phyloP scores from a whole-genome alignment of 768 basidiomycete species.

The Amanita rimosa region DNA sequence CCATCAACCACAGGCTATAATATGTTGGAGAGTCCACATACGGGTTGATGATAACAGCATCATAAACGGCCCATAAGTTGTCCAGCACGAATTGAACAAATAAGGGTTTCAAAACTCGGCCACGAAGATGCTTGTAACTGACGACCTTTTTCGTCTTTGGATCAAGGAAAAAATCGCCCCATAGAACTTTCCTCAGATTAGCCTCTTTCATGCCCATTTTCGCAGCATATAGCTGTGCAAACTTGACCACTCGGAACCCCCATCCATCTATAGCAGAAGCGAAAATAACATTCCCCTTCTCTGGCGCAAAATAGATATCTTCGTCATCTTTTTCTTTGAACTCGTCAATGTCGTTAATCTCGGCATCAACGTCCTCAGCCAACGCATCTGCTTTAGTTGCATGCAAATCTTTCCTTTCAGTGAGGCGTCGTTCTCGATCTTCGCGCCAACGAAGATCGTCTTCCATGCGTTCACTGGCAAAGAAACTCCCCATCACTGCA shows the following conservation, averaged over 20 bases:
- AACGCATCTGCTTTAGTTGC: slow-evolving; percentile 53
- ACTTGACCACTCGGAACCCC: slow-evolving; percentile 92
- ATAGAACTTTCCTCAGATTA: slow-evolving; percentile 77
- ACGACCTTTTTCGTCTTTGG: slow-evolving; percentile 92
- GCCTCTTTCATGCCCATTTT: slow-evolving; percentile 88
- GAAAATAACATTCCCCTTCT: slow-evolving; percentile 92
- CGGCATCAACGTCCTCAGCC: background rate
- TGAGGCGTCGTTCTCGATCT: slow-evolving; percentile 75
- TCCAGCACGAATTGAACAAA: slow-evolving; percentile 98
- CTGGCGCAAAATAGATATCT: slow-evolving; percentile 94
- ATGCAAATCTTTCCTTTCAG: slow-evolving; percentile 58
- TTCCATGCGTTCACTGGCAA: slow-evolving; percentile 92
- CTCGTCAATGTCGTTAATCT: slow-evolving; percentile 46
- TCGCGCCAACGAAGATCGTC: slow-evolving; percentile 93
- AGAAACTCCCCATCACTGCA: slow-evolving; percentile 95
- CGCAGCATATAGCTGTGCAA: slow-evolving; percentile 83
- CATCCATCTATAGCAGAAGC: slow-evolving; percentile 94
- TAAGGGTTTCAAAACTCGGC: slow-evolving; percentile 81
- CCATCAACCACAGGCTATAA: slow-evolving; percentile 8
- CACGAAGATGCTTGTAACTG: slow-evolving; percentile 81
- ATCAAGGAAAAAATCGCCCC: slow-evolving; percentile 97
- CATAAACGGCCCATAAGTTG: slow-evolving; percentile 96
- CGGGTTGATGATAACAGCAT: slow-evolving; percentile 83
- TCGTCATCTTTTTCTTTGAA: slow-evolving; percentile 97
- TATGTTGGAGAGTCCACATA: slow-evolving; percentile 30